Evolutionary conservation across 306 rosid genomes (phyloP).

Genomic region (Prunus davidiana): DNA sequence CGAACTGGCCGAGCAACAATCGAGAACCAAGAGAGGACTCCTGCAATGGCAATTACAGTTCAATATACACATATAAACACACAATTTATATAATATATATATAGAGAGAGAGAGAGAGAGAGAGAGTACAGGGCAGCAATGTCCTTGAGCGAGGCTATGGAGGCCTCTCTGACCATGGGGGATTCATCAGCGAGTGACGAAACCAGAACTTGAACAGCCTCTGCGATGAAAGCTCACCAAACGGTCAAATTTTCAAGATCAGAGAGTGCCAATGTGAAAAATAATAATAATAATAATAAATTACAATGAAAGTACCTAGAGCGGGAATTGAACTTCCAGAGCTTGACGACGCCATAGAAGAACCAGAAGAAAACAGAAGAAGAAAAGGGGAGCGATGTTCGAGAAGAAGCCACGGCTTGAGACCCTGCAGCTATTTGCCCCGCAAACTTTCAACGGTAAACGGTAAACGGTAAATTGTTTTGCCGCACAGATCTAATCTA

Average conservation of each 20-base stretch:
- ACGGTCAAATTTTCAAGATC: slow-evolving; percentile 10
- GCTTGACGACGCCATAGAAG: slow-evolving; percentile 68
- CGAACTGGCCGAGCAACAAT: slow-evolving; percentile 75
- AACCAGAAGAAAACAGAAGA: background rate
- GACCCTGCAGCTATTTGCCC: background rate
- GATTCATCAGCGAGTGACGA: slow-evolving; percentile 81
- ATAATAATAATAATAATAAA: background rate
- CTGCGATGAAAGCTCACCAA: slow-evolving; percentile 36
- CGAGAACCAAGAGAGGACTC: slow-evolving; percentile 78
- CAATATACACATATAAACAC: background rate
- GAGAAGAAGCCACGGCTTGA: background rate
- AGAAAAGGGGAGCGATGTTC: background rate
- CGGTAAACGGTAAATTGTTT: background rate
- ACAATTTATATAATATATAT: background rate
- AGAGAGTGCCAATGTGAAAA: background rate
- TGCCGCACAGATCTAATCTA: background rate
- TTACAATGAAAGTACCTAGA: slow-evolving; percentile 39
- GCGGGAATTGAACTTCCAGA: slow-evolving; percentile 58
- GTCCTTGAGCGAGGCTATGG: slow-evolving; percentile 81
- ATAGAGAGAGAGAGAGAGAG: background rate
- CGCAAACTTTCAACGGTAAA: background rate
- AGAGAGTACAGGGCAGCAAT: slow-evolving; percentile 59
- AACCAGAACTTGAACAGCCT: slow-evolving; percentile 84
- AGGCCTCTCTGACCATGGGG: slow-evolving; percentile 64
- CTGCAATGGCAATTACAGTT: slow-evolving; percentile 34